These are phyloP conservation scores for Paraurostyla sp. DNA, from an alignment of 73 alveolate species.

Conservation along the genomic window DNA sequence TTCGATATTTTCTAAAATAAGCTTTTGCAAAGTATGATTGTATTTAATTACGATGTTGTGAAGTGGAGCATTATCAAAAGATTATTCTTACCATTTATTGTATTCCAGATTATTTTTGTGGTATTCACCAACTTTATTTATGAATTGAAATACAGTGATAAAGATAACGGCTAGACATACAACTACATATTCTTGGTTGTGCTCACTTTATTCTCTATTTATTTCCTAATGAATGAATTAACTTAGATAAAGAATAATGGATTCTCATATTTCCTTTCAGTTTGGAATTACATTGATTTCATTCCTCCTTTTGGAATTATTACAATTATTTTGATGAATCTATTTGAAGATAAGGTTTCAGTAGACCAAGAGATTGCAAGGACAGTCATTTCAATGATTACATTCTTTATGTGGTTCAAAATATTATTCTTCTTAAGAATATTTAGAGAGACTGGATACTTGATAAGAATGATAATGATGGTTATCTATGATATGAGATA, in stretches of 20 bases:
- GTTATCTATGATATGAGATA: slow-evolving; percentile 9
- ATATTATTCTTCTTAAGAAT: slow-evolving; percentile 34
- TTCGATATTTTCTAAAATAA: background rate
- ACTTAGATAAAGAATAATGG: background rate
- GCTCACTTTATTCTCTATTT: background rate
- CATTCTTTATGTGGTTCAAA: slow-evolving; percentile 53
- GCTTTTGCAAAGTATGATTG: background rate
- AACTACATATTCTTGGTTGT: slow-evolving; percentile 1
- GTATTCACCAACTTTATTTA: background rate
- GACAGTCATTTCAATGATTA: background rate
- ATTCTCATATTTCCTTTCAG: background rate
- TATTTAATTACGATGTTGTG: slow-evolving; percentile 24
- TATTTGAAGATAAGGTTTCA: background rate
- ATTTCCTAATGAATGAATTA: slow-evolving; percentile 9
- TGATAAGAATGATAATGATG: slow-evolving; percentile 1
- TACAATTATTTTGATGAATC: background rate
- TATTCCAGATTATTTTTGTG: background rate
- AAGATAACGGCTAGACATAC: background rate
- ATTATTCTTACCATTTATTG: background rate
- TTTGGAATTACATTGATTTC: slow-evolving; percentile 55
- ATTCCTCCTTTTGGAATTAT: background rate
- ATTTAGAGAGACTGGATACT: background rate
- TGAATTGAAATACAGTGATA: background rate
- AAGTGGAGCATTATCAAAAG: background rate
- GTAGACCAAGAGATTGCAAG: background rate